Percentiles rank a stretch among this genome's conserved stretches.
These are phyloP conservation scores for Parasitella parasitica DNA, from an alignment of 371 early-diverging fungal species.

Conservation along the genomic window DNA sequence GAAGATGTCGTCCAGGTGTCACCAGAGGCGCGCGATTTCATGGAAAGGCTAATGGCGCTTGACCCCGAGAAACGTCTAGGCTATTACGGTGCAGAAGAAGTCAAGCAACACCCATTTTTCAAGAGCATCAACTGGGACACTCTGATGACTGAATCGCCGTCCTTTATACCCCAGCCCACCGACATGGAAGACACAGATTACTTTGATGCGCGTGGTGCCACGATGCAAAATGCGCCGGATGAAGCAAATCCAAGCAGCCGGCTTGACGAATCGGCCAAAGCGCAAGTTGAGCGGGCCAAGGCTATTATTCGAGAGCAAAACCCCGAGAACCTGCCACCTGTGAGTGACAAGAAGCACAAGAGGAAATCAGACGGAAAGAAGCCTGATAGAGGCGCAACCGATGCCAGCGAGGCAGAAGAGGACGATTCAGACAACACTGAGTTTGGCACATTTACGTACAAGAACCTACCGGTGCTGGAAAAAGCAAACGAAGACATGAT, in stretches of 20 bases:
- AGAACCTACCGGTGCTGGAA: conserved; percentile 85
- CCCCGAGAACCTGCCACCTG: conserved; percentile 25
- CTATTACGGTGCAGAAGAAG: conserved; percentile 62
- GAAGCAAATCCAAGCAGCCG: neutral
- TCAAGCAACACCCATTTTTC: conserved; percentile 71
- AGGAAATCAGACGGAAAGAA: neutral
- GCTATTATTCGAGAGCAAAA: conserved; percentile 48
- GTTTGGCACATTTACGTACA: conserved; percentile 92
- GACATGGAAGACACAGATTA: conserved; percentile 88
- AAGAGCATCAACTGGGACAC: conserved; percentile 68
- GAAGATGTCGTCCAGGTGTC: conserved; percentile 70
- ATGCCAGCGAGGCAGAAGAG: neutral
- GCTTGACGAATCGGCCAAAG: conserved; percentile 25
- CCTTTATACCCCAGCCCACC: conserved; percentile 83
- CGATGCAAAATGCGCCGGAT: conserved; percentile 50
- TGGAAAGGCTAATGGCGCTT: conserved; percentile 75
- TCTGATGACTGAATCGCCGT: conserved; percentile 66
- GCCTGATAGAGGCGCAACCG: neutral
- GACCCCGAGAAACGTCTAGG: conserved; percentile 83
- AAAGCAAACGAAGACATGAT: conserved; percentile 86
- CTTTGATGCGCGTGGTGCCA: conserved; percentile 89
- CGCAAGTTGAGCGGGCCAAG: conserved; percentile 41
- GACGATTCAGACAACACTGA: conserved; percentile 52
- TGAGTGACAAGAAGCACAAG: neutral
- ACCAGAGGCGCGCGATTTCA: conserved; percentile 84